phyloP scores from a whole-genome alignment of 2,329 filamentous ascomycete species.

The Xylaria sp. region DNA sequence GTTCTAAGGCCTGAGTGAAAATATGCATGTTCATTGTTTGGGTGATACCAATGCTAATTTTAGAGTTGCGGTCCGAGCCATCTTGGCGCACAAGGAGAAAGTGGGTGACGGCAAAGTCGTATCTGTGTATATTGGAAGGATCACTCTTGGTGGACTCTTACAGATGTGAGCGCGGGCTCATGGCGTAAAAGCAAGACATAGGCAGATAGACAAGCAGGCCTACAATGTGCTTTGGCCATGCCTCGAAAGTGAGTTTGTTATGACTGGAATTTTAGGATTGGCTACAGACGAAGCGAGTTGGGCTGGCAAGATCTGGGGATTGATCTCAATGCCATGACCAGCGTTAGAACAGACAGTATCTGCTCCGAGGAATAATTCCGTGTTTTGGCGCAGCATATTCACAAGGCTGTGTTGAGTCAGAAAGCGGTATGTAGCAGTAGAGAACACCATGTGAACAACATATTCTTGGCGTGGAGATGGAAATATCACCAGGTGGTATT shows the following conservation, averaged over 20 bases:
- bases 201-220: background rate
- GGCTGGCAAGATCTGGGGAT: conserved; percentile 1
- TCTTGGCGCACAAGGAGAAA: conserved; percentile 1
- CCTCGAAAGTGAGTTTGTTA: conserved; percentile 9
- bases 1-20: background rate
- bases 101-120: background rate
- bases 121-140: conserved; percentile 4
- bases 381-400: too few species aligned
- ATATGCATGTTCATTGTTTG: conserved; percentile 8
- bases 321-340: background rate
- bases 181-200: conserved; percentile 6
- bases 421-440: too few species aligned
- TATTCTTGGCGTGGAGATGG: too few species aligned
- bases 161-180: conserved; percentile 4
- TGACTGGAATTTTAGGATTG: conserved; percentile 15
- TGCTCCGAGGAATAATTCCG: too few species aligned
- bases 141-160: conserved; percentile 5
- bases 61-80: conserved; percentile 7
- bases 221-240: conserved; percentile 7
- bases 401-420: too few species aligned
- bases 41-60: conserved; percentile 16
- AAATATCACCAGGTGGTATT: too few species aligned
- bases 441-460: too few species aligned
- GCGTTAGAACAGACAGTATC: background rate
- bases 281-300: background rate